Conservation (phyloP, 495 filamentous ascomycete species). For the Daldinia childiae region DNA sequence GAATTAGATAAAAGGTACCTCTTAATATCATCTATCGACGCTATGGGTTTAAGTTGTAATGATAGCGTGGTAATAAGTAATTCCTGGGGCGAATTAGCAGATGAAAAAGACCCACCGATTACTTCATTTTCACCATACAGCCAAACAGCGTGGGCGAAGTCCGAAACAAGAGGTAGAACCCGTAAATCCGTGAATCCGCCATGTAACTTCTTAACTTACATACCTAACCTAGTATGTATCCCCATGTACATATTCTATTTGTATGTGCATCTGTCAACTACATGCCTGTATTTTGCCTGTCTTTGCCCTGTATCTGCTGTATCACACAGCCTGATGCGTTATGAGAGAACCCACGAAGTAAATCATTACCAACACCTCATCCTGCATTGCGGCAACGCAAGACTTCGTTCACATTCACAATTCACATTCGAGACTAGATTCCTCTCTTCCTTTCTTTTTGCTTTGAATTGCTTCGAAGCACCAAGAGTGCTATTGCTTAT, state of each 20-base stretch:
- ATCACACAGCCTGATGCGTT: slow-evolving; percentile 32
- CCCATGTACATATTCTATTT: slow-evolving; percentile 1
- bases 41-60: slow-evolving; percentile 5
- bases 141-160: slow-evolving; percentile 35
- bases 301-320: slow-evolving; percentile 11
- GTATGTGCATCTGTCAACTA: neutral
- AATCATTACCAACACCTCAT: slow-evolving; percentile 33
- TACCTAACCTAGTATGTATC: neutral
- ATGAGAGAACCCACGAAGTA: slow-evolving; percentile 26
- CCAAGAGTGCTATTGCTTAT: slow-evolving; percentile 5
- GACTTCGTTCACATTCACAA: slow-evolving; percentile 38
- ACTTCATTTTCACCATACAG: slow-evolving; percentile 43
- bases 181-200: slow-evolving; percentile 38
- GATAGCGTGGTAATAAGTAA: slow-evolving; percentile 26
- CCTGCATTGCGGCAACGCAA: slow-evolving; percentile 38
- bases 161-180: slow-evolving; percentile 39
- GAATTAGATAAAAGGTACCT: neutral
- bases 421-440: neutral
- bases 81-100: slow-evolving; percentile 32
- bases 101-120: slow-evolving; percentile 38
- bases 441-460: slow-evolving; percentile 9
- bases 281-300: too few relatives aligned
- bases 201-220: too few relatives aligned
- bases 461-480: slow-evolving; percentile 5
- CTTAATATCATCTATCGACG: neutral